These are phyloP conservation scores for Musa troglodytarum DNA, from an alignment of 176 grass and related monocot genomes.

Conservation along the genomic window DNA sequence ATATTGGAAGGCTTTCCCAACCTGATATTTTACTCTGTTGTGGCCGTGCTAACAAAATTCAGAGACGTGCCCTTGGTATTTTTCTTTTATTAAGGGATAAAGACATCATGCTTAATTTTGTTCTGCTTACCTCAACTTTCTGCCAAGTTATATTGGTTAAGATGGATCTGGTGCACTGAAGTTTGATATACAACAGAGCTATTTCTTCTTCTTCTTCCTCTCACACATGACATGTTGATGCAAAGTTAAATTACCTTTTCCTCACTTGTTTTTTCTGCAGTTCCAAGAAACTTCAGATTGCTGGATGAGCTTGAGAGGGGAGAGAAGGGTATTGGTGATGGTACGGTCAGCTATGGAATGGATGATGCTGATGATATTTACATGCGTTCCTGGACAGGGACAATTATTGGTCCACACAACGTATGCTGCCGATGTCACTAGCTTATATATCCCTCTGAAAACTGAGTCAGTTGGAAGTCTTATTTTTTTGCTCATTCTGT, in stretches of 20 bases:
- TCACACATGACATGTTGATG: too few relatives aligned
- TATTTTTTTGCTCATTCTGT: neutral
- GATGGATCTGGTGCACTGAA: too few relatives aligned
- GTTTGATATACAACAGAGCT: too few relatives aligned
- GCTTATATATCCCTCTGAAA: neutral
- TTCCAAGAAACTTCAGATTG: constrained; percentile 14
- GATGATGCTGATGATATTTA: constrained; percentile 4
- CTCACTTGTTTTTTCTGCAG: neutral
- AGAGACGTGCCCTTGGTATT: too few relatives aligned
- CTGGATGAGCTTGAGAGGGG: constrained; percentile 17
- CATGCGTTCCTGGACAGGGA: constrained; percentile 10
- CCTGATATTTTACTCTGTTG: too few relatives aligned
- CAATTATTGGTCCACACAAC: constrained; percentile 8
- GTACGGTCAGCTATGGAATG: constrained; percentile 15
- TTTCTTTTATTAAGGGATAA: too few relatives aligned
- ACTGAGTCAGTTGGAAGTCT: neutral
- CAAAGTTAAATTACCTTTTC: neutral
- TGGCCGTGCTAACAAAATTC: too few relatives aligned
- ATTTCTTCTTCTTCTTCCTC: too few relatives aligned
- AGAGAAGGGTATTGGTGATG: constrained; percentile 12
- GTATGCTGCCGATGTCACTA: neutral
- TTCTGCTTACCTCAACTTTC: too few relatives aligned
- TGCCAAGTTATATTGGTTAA: too few relatives aligned
- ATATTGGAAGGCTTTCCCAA: too few relatives aligned
- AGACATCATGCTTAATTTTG: too few relatives aligned